These are phyloP conservation scores for Solanum chiquidenum DNA, from an alignment of 257 asterid species.

Conservation along the genomic window DNA sequence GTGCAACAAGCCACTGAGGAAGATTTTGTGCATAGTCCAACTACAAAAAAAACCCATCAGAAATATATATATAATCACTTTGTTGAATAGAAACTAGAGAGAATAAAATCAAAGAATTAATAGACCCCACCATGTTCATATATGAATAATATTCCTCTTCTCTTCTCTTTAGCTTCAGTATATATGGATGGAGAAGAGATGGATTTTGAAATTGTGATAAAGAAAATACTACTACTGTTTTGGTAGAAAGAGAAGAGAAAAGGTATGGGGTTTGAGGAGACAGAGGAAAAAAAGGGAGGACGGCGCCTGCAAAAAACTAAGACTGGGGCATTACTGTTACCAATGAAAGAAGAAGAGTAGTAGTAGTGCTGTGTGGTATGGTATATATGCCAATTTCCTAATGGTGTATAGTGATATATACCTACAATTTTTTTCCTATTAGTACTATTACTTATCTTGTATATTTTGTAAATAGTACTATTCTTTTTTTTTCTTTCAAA, in stretches of 20 bases:
- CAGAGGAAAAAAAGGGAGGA: constrained; percentile 36
- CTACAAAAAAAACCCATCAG: constrained; percentile 3
- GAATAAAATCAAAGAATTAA: not conserved
- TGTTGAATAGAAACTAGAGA: not conserved
- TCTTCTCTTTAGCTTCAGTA: not conserved
- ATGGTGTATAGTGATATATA: not conserved
- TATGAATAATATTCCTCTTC: not conserved
- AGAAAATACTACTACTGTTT: not conserved
- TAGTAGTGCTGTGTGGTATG: not conserved
- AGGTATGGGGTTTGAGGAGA: not conserved
- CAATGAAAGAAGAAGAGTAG: constrained; percentile 29
- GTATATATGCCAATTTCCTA: not conserved
- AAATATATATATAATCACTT: not conserved
- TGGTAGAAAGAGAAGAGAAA: constrained; percentile 3
- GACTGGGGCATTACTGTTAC: constrained; percentile 37
- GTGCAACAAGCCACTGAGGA: constrained; percentile 53
- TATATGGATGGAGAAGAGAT: not conserved
- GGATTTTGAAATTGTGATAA: not conserved
- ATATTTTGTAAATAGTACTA: not conserved
- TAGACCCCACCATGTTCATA: constrained; percentile 34
- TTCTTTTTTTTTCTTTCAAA: not conserved
- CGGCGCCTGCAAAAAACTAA: constrained; percentile 62
- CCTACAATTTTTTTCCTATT: not conserved
- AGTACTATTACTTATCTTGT: not conserved
- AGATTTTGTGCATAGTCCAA: constrained; percentile 22